Evolutionary conservation across 2,329 filamentous ascomycete species (phyloP).

Genomic region (Neophaeococcomyces aloes): DNA sequence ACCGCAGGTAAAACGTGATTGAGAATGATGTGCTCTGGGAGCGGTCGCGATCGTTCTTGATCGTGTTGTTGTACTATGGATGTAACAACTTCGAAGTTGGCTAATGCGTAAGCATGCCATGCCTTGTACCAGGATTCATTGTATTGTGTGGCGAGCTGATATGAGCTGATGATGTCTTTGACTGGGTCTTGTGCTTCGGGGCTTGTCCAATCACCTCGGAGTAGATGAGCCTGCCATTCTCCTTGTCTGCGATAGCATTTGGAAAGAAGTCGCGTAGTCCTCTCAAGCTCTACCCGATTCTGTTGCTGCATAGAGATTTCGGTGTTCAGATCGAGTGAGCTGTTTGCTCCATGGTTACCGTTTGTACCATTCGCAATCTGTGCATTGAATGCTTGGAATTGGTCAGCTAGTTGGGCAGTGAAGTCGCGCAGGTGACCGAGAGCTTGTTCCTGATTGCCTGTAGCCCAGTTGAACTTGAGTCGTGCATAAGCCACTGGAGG

Average conservation of each 20-base stretch:
- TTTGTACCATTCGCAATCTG: slow-evolving; percentile 35
- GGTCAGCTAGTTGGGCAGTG: slow-evolving; percentile 48
- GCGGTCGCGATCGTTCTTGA: slow-evolving; percentile 35
- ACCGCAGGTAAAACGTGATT: slow-evolving; percentile 88
- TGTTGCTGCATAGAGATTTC: slow-evolving; percentile 30
- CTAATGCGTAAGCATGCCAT: slow-evolving; percentile 96
- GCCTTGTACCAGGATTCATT: slow-evolving; percentile 97
- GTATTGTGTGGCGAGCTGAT: slow-evolving; percentile 82
- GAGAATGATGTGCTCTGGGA: slow-evolving; percentile 46
- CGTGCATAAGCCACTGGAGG: slow-evolving; percentile 92
- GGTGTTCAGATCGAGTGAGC: slow-evolving; percentile 28
- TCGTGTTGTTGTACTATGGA: slow-evolving; percentile 59
- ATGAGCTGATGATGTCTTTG: slow-evolving; percentile 80
- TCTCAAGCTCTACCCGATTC: slow-evolving; percentile 40
- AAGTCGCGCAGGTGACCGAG: slow-evolving; percentile 54
- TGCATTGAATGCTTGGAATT: slow-evolving; percentile 41
- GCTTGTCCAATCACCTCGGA: slow-evolving; percentile 80
- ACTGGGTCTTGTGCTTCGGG: slow-evolving; percentile 78
- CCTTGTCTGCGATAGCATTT: slow-evolving; percentile 95
- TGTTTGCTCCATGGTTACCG: slow-evolving; percentile 9
- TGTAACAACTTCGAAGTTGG: slow-evolving; percentile 97
- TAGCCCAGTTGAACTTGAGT: slow-evolving; percentile 93
- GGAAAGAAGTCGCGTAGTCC: slow-evolving; percentile 62
- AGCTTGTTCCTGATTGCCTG: slow-evolving; percentile 55
- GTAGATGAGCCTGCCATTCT: slow-evolving; percentile 82